Conservation (phyloP, 371 early-diverging fungal species). For the Funneliformis caledonium region DNA sequence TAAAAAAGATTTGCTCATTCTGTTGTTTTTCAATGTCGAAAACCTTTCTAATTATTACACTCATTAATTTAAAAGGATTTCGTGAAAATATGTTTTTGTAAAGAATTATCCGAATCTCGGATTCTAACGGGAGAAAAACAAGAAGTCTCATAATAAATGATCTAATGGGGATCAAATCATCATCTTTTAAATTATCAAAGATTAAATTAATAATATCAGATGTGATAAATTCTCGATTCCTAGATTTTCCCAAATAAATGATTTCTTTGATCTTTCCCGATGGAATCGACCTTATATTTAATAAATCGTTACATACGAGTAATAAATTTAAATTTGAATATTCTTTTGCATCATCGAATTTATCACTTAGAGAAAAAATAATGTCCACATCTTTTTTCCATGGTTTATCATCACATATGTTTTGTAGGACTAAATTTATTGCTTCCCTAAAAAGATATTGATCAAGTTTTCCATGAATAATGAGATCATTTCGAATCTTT, state of each 20-base stretch:
- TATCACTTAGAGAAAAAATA: neutral
- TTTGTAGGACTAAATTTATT: neutral
- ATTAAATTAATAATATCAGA: neutral
- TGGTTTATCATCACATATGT: neutral
- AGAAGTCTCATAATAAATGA: slow-evolving; percentile 14
- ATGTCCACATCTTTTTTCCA: neutral
- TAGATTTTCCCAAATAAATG: neutral
- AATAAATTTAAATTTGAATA: neutral
- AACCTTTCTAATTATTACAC: slow-evolving; percentile 19
- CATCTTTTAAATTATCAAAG: neutral
- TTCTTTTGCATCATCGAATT: neutral
- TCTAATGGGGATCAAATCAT: neutral
- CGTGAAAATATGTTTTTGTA: slow-evolving; percentile 5
- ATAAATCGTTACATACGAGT: neutral
- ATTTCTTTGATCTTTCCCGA: neutral
- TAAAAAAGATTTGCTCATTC: neutral
- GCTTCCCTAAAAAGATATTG: slow-evolving; percentile 5
- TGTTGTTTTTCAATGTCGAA: slow-evolving; percentile 13
- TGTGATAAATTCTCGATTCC: too few species aligned
- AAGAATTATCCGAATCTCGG: neutral
- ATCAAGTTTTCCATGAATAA: too few species aligned
- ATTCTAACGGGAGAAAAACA: slow-evolving; percentile 13
- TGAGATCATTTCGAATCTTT: neutral
- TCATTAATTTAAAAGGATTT: slow-evolving; percentile 13
- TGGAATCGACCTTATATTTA: too few species aligned